phyloP scores from a whole-genome alignment of 495 filamentous ascomycete genomes.

The Xylaria curta region DNA sequence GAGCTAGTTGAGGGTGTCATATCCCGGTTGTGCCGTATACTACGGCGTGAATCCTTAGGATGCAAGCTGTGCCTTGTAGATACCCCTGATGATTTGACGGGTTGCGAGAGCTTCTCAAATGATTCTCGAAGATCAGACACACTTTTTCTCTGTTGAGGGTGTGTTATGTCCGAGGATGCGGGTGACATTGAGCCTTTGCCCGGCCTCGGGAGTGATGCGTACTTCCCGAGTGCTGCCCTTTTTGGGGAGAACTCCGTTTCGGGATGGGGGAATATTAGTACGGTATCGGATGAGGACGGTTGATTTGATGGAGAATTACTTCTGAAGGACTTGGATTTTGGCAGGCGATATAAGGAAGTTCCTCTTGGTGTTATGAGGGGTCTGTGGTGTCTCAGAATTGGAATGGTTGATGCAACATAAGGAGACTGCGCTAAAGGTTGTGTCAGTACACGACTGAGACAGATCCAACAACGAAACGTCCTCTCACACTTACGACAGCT shows the following conservation, averaged over 20 bases:
- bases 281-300: constrained; percentile 22
- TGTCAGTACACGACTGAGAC: constrained; percentile 23
- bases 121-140: constrained; percentile 46
- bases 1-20: not conserved
- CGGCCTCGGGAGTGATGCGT: not conserved
- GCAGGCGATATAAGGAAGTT: constrained; percentile 17
- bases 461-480: not conserved
- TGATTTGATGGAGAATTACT: constrained; percentile 27
- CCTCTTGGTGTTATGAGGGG: not conserved
- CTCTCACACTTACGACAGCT: constrained; percentile 33
- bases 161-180: not conserved
- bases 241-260: not conserved
- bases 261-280: constrained; percentile 2
- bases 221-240: not conserved
- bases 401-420: constrained; percentile 16
- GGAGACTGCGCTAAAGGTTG: constrained; percentile 30
- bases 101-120: constrained; percentile 37
- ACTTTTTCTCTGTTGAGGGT: constrained; percentile 36
- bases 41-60: not conserved
- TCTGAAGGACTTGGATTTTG: constrained; percentile 16
- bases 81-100: not conserved
- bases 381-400: constrained; percentile 15
- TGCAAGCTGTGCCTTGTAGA: not conserved
- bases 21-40: not conserved
- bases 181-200: not conserved